These are phyloP conservation scores for Phaffomyces thermotolerans DNA, from an alignment of 805 yeast species.

Conservation along the genomic window DNA sequence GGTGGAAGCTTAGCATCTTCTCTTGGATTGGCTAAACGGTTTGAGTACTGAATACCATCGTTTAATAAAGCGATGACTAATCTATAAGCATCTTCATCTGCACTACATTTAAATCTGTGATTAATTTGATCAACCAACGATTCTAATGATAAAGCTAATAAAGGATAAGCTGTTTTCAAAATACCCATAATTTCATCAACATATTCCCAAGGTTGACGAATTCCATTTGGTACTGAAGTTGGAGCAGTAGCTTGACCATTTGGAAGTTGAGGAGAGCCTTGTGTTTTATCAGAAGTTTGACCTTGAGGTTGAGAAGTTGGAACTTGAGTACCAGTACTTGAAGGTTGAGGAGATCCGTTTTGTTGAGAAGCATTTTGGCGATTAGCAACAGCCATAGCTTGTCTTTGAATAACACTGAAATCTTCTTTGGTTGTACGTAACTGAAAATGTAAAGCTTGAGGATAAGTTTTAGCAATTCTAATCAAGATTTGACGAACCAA, in stretches of 20 bases:
- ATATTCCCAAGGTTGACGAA: conserved; percentile 88
- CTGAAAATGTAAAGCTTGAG: conserved; percentile 96
- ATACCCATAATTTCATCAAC: conserved; percentile 91
- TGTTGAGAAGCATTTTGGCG: conserved; percentile 19
- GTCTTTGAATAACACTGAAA: conserved; percentile 78
- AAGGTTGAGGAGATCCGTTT: conserved; percentile 6
- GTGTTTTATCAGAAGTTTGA: conserved; percentile 2
- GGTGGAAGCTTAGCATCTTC: conserved; percentile 86
- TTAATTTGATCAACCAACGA: conserved; percentile 93
- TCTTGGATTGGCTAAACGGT: conserved; percentile 78
- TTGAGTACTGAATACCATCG: conserved; percentile 88
- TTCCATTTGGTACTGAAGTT: conserved; percentile 13
- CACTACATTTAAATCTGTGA: conserved; percentile 86
- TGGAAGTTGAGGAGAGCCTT: conserved; percentile 6
- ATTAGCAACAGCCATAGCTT: conserved; percentile 46
- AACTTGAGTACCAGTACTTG: conserved; percentile 5
- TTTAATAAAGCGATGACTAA: conserved; percentile 85
- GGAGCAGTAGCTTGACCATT: conserved; percentile 3
- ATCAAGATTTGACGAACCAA: conserved; percentile 83
- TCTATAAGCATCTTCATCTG: conserved; percentile 95
- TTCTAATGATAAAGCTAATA: conserved; percentile 85
- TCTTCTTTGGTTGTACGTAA: conserved; percentile 93
- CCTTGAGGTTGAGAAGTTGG: conserved; percentile 7
- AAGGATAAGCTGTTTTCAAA: conserved; percentile 92
- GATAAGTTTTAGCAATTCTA: conserved; percentile 91